Evolutionary conservation across 2,329 filamentous ascomycete species (phyloP).

Genomic region (Trichoderma sp.): DNA sequence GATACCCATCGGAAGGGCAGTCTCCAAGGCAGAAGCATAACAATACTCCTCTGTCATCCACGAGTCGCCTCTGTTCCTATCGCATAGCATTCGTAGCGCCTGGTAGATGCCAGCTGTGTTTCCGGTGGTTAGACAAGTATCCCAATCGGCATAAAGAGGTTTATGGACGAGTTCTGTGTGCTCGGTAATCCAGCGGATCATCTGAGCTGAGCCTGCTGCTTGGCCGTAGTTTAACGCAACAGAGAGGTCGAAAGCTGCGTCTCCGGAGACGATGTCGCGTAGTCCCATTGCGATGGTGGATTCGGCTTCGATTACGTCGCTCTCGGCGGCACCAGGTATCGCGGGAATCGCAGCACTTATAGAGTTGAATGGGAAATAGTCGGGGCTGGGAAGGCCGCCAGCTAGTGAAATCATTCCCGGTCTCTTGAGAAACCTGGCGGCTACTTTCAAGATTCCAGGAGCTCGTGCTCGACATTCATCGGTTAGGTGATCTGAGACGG

Average conservation of each 20-base stretch:
- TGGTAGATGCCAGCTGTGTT: slow-evolving; percentile 68
- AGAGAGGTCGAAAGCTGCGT: slow-evolving; percentile 24
- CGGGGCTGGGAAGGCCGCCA: background rate
- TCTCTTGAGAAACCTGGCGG: slow-evolving; percentile 11
- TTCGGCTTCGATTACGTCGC: background rate
- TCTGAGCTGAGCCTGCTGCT: slow-evolving; percentile 65
- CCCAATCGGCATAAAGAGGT: slow-evolving; percentile 72
- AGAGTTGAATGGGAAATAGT: slow-evolving; percentile 1
- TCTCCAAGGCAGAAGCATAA: background rate
- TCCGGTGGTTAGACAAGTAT: slow-evolving; percentile 63
- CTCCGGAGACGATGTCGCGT: slow-evolving; percentile 16
- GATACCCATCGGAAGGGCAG: background rate
- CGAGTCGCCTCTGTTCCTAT: slow-evolving; percentile 52
- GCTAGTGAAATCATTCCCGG: slow-evolving; percentile 6
- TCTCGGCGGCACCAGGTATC: background rate
- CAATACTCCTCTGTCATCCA: slow-evolving; percentile 35
- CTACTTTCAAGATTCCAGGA: background rate
- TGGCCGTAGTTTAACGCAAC: slow-evolving; percentile 75
- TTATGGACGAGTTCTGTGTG: slow-evolving; percentile 73
- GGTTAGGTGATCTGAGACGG: background rate
- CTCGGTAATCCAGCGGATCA: slow-evolving; percentile 70
- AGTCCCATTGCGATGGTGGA: background rate
- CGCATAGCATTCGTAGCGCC: slow-evolving; percentile 61
- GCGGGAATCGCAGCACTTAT: background rate
- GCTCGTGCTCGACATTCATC: background rate